Evolutionary conservation across 352 stramenopile species (phyloP).

Genomic region (Globisporangium paroecandrum): DNA sequence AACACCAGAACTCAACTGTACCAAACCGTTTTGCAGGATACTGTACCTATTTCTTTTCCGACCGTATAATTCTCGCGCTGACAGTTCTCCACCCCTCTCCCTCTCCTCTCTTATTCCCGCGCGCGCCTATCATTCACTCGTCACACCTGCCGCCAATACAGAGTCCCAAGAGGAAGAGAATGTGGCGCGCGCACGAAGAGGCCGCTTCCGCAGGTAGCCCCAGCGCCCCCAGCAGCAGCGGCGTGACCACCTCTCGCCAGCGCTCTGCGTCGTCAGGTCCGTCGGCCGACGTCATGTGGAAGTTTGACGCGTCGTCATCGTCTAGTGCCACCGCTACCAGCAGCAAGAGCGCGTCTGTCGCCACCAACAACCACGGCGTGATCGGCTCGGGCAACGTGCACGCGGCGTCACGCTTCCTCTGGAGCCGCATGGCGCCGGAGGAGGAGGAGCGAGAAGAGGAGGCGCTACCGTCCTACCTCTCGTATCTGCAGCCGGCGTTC

Average conservation of each 20-base stretch:
- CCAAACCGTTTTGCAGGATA: not conserved
- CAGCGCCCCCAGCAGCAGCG: not conserved
- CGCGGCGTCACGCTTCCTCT: slow-evolving; percentile 35
- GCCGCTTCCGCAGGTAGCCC: not conserved
- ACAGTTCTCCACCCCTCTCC: not conserved
- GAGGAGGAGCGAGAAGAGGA: slow-evolving; percentile 75
- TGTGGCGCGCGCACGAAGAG: slow-evolving; percentile 16
- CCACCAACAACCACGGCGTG: slow-evolving; percentile 25
- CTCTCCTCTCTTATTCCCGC: slow-evolving; percentile 2
- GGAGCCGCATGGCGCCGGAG: slow-evolving; percentile 57
- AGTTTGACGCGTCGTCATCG: slow-evolving; percentile 6
- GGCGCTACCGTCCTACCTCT: slow-evolving; percentile 65
- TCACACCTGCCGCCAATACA: not conserved
- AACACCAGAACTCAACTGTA: not conserved
- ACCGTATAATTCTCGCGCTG: not conserved
- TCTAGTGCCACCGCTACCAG: not conserved
- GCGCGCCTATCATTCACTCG: slow-evolving; percentile 6
- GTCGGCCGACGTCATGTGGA: slow-evolving; percentile 11
- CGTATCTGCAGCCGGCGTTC: slow-evolving; percentile 58
- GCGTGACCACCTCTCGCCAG: not conserved
- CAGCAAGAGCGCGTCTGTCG: not conserved
- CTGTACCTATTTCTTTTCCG: not conserved
- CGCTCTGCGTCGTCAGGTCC: not conserved
- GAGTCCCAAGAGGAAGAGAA: not conserved
- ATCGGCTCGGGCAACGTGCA: slow-evolving; percentile 37